phyloP scores from a whole-genome alignment of 148 eudicot species.

The Cornus controversa region DNA sequence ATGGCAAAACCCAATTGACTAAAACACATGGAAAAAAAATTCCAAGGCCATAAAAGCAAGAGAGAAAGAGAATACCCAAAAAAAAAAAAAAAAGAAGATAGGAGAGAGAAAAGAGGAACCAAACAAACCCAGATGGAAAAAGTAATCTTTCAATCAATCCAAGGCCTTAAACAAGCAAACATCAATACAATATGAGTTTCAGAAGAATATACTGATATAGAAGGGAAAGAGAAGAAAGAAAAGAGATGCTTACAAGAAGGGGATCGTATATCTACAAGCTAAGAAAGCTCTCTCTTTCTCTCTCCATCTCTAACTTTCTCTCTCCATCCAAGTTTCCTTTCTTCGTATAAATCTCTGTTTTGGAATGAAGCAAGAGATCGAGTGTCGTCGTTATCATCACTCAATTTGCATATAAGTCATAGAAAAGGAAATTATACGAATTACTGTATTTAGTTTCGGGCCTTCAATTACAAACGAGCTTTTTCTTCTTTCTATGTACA shows the following conservation, averaged over 20 bases:
- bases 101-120: conserved; percentile 7
- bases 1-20: conserved; percentile 8
- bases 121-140: conserved; percentile 31
- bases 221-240: conserved; percentile 14
- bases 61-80: conserved; percentile 7
- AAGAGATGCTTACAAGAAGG: conserved; percentile 52
- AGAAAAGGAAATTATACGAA: background rate
- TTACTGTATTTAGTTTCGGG: background rate
- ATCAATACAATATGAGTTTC: conserved; percentile 7
- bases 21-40: conserved; percentile 6
- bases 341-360: conserved; percentile 19
- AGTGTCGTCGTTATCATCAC: conserved; percentile 18
- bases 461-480: background rate
- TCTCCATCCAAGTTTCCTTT: conserved; percentile 7
- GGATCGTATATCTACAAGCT: conserved; percentile 47
- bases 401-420: background rate
- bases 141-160: conserved; percentile 18
- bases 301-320: conserved; percentile 9
- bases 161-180: conserved; percentile 7
- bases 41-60: conserved; percentile 5
- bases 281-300: conserved; percentile 30
- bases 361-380: conserved; percentile 37
- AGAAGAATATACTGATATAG: conserved; percentile 11
- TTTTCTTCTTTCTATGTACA: no score
- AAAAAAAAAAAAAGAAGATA: no score